Conservation (phyloP, 495 filamentous ascomycete species). For the Penicillium steckii region DNA sequence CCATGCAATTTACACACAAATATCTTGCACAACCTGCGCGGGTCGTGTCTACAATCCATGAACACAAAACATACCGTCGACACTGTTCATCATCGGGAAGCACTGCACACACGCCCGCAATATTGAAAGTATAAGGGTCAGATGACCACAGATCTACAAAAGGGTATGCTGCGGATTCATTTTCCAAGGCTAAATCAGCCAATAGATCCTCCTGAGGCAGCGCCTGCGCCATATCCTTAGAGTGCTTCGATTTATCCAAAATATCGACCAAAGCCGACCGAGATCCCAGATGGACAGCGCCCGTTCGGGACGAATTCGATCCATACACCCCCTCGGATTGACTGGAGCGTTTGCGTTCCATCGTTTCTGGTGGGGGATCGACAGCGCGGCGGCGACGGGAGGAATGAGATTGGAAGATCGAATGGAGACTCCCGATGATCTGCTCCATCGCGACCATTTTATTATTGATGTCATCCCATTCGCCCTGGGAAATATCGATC, state of each 20-base stretch:
- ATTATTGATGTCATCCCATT: slow-evolving; percentile 47
- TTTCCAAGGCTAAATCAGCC: slow-evolving; percentile 77
- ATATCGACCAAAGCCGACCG: slow-evolving; percentile 55
- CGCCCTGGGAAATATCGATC: slow-evolving; percentile 37
- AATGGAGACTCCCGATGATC: slow-evolving; percentile 37
- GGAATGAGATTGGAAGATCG: slow-evolving; percentile 35
- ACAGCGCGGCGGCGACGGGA: slow-evolving; percentile 19
- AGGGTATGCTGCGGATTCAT: slow-evolving; percentile 75
- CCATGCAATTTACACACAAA: not conserved
- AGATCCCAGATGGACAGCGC: slow-evolving; percentile 56
- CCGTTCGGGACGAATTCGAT: slow-evolving; percentile 39
- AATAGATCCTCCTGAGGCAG: slow-evolving; percentile 77
- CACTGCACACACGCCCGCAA: slow-evolving; percentile 65
- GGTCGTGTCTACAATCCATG: not conserved
- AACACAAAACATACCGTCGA: slow-evolving; percentile 44
- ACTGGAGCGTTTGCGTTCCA: slow-evolving; percentile 18
- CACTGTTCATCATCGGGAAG: slow-evolving; percentile 65
- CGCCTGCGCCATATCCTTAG: slow-evolving; percentile 43
- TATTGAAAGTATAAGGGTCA: slow-evolving; percentile 66
- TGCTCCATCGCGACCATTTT: slow-evolving; percentile 49
- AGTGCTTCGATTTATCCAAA: slow-evolving; percentile 38
- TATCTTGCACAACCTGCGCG: not conserved
- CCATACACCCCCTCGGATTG: slow-evolving; percentile 49
- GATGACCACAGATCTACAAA: slow-evolving; percentile 66
- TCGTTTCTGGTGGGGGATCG: slow-evolving; percentile 7